Percentiles rank a stretch among this genome's conserved stretches.
Evolutionary conservation across 2,329 filamentous ascomycete genomes (phyloP).

Genomic region (Periconia digitata): DNA sequence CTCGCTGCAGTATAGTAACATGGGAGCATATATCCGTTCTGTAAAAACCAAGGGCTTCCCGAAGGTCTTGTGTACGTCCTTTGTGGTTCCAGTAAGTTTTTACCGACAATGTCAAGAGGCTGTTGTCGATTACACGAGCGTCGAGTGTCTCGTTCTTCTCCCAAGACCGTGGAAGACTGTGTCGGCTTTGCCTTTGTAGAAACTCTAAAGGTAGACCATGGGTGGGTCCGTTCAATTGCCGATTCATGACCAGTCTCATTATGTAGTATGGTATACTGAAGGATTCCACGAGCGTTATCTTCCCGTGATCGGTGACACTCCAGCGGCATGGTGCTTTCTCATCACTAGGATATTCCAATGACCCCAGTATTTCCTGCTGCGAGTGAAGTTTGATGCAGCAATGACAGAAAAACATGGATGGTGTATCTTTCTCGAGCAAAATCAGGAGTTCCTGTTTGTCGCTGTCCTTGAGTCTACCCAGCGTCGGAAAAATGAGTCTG

Average conservation of each 20-base stretch:
- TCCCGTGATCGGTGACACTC: too few species aligned
- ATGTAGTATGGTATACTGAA: constrained; percentile 12
- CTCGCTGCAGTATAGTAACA: too few species aligned
- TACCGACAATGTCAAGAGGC: background rate
- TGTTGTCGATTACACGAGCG: too few species aligned
- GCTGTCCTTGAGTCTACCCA: too few species aligned
- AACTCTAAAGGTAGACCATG: constrained; percentile 8
- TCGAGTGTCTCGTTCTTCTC: too few species aligned
- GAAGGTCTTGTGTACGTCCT: background rate
- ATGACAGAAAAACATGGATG: constrained; percentile 17
- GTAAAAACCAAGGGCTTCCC: too few species aligned
- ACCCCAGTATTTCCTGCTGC: constrained; percentile 17
- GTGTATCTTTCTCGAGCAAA: constrained; percentile 14
- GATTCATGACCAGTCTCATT: constrained; percentile 22
- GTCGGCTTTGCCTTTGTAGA: background rate
- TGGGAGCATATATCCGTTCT: too few species aligned
- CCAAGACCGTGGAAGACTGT: background rate
- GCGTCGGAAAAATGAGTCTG: too few species aligned
- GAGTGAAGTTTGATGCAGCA: constrained; percentile 18
- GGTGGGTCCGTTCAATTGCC: constrained; percentile 15
- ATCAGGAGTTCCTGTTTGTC: constrained; percentile 16
- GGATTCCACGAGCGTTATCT: too few species aligned
- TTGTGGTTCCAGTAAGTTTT: constrained; percentile 16
- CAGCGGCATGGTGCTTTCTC: too few species aligned
- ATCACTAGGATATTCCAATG: too few species aligned